phyloP scores from a whole-genome alignment of 495 filamentous ascomycete species.

The Penicillium daleae region DNA sequence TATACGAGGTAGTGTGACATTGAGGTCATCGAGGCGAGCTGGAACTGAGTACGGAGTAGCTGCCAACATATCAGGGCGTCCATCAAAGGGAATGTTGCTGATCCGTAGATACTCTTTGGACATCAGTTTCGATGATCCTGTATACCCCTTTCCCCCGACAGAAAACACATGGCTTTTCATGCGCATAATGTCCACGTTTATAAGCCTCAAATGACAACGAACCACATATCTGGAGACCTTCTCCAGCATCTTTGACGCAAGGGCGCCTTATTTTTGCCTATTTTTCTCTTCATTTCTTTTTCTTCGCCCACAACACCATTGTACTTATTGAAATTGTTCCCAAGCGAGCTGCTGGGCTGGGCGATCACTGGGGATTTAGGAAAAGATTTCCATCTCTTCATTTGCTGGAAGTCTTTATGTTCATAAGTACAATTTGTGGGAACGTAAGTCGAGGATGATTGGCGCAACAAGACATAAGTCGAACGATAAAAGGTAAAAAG shows the following conservation, averaged over 20 bases:
- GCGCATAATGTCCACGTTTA: constrained; percentile 26
- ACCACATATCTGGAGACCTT: neutral
- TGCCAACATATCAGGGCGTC: neutral
- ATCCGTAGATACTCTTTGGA: neutral
- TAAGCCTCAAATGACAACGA: neutral
- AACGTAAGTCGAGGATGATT: neutral
- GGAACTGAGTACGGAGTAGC: neutral
- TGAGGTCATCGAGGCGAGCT: neutral
- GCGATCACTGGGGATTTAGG: constrained; percentile 16
- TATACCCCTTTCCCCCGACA: neutral
- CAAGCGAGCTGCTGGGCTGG: constrained; percentile 20
- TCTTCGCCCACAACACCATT: neutral
- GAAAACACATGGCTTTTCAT: constrained; percentile 12
- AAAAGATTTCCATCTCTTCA: neutral
- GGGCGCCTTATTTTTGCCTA: constrained; percentile 12
- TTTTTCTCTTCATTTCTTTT: neutral
- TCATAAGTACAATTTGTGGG: neutral
- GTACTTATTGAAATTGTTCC: neutral
- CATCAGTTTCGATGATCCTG: neutral
- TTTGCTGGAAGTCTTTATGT: neutral
- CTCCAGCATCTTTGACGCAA: constrained; percentile 14
- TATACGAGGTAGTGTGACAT: neutral
- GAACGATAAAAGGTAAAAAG: neutral
- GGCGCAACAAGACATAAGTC: neutral
- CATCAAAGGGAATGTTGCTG: neutral